phyloP scores from a whole-genome alignment of 1,284 basidiomycete species.

The Wolfiporia cocos region DNA sequence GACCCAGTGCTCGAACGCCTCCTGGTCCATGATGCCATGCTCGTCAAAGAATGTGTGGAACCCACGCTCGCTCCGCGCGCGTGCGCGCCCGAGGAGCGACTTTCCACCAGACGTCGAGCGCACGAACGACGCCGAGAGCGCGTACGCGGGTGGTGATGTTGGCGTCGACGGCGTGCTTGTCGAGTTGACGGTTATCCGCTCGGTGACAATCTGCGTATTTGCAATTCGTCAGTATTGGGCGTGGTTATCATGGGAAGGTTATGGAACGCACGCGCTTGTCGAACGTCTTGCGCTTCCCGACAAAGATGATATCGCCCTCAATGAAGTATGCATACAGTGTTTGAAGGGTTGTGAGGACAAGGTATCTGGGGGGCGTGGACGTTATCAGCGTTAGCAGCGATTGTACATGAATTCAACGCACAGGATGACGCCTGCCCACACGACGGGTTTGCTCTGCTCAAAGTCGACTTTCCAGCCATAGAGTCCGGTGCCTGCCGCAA shows the following conservation, averaged over 20 bases:
- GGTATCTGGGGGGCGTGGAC: constrained; percentile 54
- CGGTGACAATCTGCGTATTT: constrained; percentile 70
- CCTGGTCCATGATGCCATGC: constrained; percentile 63
- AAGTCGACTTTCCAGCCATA: constrained; percentile 86
- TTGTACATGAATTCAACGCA: too few relatives aligned
- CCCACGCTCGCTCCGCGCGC: constrained; percentile 40
- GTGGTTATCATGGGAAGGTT: constrained; percentile 2
- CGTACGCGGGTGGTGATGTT: constrained; percentile 50
- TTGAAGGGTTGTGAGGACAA: constrained; percentile 62
- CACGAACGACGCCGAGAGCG: constrained; percentile 57
- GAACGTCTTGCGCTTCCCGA: constrained; percentile 79
- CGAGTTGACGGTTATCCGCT: constrained; percentile 71
- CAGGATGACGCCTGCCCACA: constrained; percentile 74
- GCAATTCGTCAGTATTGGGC: background rate
- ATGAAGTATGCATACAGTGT: constrained; percentile 77
- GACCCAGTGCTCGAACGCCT: constrained; percentile 66
- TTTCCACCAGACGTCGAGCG: constrained; percentile 75
- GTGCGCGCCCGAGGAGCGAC: constrained; percentile 62
- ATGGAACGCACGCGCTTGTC: constrained; percentile 67
- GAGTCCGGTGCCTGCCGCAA: constrained; percentile 73
- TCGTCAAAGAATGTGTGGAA: constrained; percentile 73
- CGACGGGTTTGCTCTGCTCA: constrained; percentile 75
- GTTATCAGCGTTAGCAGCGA: too few relatives aligned
- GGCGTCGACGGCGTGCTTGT: constrained; percentile 46
- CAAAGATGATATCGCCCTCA: constrained; percentile 76